Evolutionary conservation across 2,329 filamentous ascomycete genomes (phyloP), one percentile per base, ranked within the genome.

Genomic region (Penicillium sp.): DNA sequence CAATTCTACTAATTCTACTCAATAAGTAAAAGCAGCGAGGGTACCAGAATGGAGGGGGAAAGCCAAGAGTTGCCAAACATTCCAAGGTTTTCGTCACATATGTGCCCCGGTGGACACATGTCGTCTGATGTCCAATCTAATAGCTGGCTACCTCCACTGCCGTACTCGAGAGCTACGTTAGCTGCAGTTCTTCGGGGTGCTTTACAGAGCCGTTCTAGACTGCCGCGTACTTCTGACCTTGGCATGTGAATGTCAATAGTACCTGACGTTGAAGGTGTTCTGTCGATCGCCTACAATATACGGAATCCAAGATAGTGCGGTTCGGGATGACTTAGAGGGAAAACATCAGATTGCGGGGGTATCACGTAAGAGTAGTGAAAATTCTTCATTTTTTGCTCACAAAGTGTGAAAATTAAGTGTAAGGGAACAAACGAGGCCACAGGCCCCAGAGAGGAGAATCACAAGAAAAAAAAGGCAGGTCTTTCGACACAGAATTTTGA

Each of bases 401-500:
- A 45, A 21, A 44, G 51, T 49, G 43, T 61, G 60, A 27, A 27
- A 57, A 62, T 59, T 62, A 64, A 44, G 44, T 52, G 43, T 47
- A 46, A 55, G 47, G 42, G 24, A 52, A 44, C 27, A 59, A 60
- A 59, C 31, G 52, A 62, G 61, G 57, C 62, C 62, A 56, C 61
- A 60, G 58, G 58, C 24, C 62, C 59, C 51, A 49, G 57, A 64
- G 59, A 60, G 59, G 62, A 63, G 60, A 60, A 61, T 60, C 42
- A 55, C 49, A 58, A 18, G 48, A 55, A 46, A 42, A 47, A 57
- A 49, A 39, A 52, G 39, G 43, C 44, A 50, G 44, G 48, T 55
- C 44, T 47, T 57, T 43, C 49, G 38, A 44, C 39, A 60, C 42
- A 47, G 46, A 57, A 57, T 62, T 64, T 64, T 63, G 47, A 44